Conservation (phyloP, 2,329 filamentous ascomycete species). For the Macrophomina phaseolina region DNA sequence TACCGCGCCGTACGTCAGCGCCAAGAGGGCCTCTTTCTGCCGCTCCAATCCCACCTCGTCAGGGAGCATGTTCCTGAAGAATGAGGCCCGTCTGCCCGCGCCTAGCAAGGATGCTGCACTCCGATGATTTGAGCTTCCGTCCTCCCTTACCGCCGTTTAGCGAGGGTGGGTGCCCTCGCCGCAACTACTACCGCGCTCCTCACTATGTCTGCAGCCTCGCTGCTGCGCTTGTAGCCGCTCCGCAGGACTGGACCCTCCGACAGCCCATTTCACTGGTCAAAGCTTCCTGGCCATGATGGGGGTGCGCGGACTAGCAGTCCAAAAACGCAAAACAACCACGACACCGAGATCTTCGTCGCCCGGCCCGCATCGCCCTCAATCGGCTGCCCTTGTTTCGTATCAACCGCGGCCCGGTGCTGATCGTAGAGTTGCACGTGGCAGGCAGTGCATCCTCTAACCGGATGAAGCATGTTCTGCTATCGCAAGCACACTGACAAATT, state of each 20-base stretch:
- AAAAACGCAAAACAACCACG: too few species aligned
- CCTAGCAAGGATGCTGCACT: background rate
- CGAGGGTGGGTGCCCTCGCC: background rate
- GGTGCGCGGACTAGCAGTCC: too few species aligned
- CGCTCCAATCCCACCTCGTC: slow-evolving; percentile 2
- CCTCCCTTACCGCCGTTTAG: too few species aligned
- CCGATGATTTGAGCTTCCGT: background rate
- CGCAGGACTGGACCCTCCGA: too few species aligned
- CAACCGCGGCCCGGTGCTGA: background rate
- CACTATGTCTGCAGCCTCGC: too few species aligned
- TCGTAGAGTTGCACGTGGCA: slow-evolving; percentile 17
- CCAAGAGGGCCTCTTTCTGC: background rate
- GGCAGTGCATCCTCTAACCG: slow-evolving; percentile 13
- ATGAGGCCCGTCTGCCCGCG: background rate
- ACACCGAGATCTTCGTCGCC: background rate
- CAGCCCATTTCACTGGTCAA: too few species aligned
- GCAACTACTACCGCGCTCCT: too few species aligned
- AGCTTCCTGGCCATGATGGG: too few species aligned
- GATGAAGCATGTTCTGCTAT: slow-evolving; percentile 4
- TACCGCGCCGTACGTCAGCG: background rate
- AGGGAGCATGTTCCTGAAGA: slow-evolving; percentile 10
- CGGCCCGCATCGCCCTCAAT: background rate
- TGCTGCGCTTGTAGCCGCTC: too few species aligned
- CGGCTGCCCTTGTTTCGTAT: background rate
- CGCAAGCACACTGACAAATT: slow-evolving; percentile 18